A percentile compares a stretch with the other conserved stretches of the same genome.
Evolutionary conservation across 75 land plant genomes (phyloP).

Genomic region (Pinus taeda): DNA sequence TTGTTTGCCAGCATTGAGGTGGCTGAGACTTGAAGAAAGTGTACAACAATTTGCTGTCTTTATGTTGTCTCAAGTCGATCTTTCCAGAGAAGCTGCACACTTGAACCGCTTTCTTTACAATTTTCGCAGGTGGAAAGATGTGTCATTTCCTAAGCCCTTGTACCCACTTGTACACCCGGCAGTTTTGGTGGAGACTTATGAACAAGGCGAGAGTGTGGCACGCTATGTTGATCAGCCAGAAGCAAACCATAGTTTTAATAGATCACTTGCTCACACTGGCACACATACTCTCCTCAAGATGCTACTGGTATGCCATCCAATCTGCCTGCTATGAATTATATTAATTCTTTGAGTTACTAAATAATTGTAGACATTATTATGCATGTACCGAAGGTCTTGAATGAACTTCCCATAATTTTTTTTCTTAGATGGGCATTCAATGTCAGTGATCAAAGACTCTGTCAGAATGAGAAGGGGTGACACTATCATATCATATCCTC

Average conservation of each 20-base stretch:
- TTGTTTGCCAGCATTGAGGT: constrained; percentile 50
- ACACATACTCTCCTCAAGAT: constrained; percentile 81
- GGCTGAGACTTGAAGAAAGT: constrained; percentile 85
- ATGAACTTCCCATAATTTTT: too few species aligned
- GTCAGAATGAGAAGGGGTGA: too few species aligned
- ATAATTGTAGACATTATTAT: too few species aligned
- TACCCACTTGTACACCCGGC: constrained; percentile 93
- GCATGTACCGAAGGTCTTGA: too few species aligned
- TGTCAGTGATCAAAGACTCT: too few species aligned
- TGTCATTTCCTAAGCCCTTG: constrained; percentile 84
- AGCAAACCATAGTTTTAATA: constrained; percentile 41
- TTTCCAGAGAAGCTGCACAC: constrained; percentile 91
- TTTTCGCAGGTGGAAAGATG: constrained; percentile 84
- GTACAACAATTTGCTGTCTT: constrained; percentile 84
- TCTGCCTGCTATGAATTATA: too few species aligned
- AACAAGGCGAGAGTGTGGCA: constrained; percentile 72
- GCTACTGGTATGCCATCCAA: constrained; percentile 59
- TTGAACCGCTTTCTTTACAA: constrained; percentile 84
- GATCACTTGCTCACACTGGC: constrained; percentile 78
- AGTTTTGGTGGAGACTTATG: constrained; percentile 84
- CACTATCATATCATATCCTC: too few species aligned
- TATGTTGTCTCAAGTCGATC: constrained; percentile 88
- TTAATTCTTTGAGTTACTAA: too few species aligned
- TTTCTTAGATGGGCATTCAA: too few species aligned
- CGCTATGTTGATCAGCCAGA: constrained; percentile 58